Evolutionary conservation across 306 rosid species (phyloP).

Genomic region (Pyrus bretschneideri): DNA sequence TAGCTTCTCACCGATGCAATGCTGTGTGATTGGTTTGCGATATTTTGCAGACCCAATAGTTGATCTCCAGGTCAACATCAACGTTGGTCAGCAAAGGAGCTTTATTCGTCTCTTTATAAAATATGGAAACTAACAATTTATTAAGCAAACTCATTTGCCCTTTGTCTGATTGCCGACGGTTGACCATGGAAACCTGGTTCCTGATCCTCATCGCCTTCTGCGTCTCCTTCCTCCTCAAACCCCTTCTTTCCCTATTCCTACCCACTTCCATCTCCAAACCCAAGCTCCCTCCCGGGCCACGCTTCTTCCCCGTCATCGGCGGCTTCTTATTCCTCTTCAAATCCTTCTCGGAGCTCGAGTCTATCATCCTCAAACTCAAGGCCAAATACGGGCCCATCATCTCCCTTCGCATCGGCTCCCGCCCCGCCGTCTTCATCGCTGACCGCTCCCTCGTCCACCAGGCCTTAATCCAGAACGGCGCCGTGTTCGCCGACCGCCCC

Average conservation of each 20-base stretch:
- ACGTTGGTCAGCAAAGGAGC: no score
- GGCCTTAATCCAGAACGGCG: constrained; percentile 22
- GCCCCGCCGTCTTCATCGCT: constrained; percentile 10
- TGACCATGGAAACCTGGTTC: constrained; percentile 12
- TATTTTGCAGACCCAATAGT: no score
- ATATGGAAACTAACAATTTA: no score
- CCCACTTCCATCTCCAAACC: background rate
- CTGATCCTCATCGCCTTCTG: background rate
- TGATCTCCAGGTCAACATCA: no score
- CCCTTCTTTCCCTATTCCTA: background rate
- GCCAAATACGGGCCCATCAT: constrained; percentile 21
- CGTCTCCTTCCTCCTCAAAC: constrained; percentile 2
- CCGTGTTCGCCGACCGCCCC: constrained; percentile 26
- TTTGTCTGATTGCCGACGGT: background rate
- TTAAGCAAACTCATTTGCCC: no score
- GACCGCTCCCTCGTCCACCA: constrained; percentile 20
- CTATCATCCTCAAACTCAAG: constrained; percentile 13
- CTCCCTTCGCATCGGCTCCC: constrained; percentile 17
- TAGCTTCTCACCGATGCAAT: no score
- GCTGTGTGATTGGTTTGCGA: no score
- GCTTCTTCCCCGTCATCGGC: constrained; percentile 4
- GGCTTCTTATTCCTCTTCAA: background rate
- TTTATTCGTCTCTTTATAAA: no score
- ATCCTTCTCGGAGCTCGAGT: constrained; percentile 6
- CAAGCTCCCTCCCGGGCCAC: constrained; percentile 22